Conservation (phyloP, 345 rosid genomes). For the Streptanthus diversifolius region DNA sequence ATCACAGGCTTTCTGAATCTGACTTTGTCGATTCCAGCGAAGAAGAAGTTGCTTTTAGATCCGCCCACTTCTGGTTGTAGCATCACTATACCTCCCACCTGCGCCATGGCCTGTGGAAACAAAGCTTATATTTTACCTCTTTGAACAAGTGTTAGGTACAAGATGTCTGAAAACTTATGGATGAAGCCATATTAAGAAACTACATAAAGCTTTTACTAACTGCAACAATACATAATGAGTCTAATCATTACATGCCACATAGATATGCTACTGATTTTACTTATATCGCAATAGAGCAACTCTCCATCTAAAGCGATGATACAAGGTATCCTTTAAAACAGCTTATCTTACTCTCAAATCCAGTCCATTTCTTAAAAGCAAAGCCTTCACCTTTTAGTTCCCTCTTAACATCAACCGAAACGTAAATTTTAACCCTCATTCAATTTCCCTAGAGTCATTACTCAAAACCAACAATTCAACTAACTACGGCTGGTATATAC, state of each 20-base stretch:
- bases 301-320: background rate
- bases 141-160: background rate
- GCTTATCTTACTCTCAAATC: background rate
- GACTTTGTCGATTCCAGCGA: conserved; percentile 90
- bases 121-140: background rate
- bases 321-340: background rate
- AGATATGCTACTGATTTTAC: background rate
- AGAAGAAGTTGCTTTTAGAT: conserved; percentile 73
- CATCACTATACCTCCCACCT: conserved; percentile 91
- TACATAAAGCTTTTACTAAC: background rate
- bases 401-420: background rate
- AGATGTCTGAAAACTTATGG: background rate
- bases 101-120: conserved; percentile 83
- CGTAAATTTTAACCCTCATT: background rate
- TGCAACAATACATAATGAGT: background rate
- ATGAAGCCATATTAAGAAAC: background rate
- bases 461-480: background rate
- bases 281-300: background rate
- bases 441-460: background rate
- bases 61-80: conserved; percentile 91
- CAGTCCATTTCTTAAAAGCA: background rate
- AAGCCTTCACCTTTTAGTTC: background rate
- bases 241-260: background rate
- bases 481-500: background rate
- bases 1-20: conserved; percentile 95